Evolutionary conservation across 139 green algal species (phyloP), one percentile per base, ranked within the genome.

Genomic region (Eudorina sp.): DNA sequence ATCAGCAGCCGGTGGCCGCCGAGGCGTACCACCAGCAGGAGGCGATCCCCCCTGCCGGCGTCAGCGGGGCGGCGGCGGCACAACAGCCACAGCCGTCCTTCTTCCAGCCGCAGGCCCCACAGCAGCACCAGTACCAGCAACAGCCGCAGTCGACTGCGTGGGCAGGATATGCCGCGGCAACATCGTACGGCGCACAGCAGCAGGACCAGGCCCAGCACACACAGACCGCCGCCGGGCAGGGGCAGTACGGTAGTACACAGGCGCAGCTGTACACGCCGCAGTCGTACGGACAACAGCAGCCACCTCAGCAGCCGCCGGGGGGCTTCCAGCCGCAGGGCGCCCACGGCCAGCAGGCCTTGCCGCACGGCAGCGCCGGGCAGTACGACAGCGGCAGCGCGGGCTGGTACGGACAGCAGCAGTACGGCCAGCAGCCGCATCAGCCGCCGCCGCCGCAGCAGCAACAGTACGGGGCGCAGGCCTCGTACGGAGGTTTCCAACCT

Each of bases 261-360:
- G n/a, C 18, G 34, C 40, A 13, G 40, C 13, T 53, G 70, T 8
- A 79, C 31, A 40, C n/a, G n/a, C n/a, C n/a, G n/a, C n/a, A n/a
- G n/a, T n/a, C n/a, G 36, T 85, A 85, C 16, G 76, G 53, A 29
- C 45, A 75, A 41, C 69, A 75, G 66, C 25, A 48, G 70, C n/a
- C n/a, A n/a, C n/a, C n/a, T n/a, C n/a, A n/a, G n/a, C n/a, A n/a
- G n/a, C n/a, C n/a, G n/a, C n/a, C n/a, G n/a, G n/a, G n/a, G n/a
- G n/a, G n/a, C n/a, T n/a, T n/a, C n/a, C n/a, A n/a, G n/a, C n/a
- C n/a, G n/a, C n/a, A n/a, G n/a, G n/a, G n/a, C n/a, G n/a, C n/a
- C n/a, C n/a, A n/a, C n/a, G n/a, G n/a, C n/a, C n/a, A n/a, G n/a
- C n/a, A n/a, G n/a, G n/a, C n/a, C n/a, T n/a, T n/a, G n/a, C n/a